A percentile compares a stretch with the other conserved stretches of the same genome.
These are phyloP conservation scores for Amylostereum chailletii DNA, from an alignment of 1,284 basidiomycete species.

Conservation along the genomic window DNA sequence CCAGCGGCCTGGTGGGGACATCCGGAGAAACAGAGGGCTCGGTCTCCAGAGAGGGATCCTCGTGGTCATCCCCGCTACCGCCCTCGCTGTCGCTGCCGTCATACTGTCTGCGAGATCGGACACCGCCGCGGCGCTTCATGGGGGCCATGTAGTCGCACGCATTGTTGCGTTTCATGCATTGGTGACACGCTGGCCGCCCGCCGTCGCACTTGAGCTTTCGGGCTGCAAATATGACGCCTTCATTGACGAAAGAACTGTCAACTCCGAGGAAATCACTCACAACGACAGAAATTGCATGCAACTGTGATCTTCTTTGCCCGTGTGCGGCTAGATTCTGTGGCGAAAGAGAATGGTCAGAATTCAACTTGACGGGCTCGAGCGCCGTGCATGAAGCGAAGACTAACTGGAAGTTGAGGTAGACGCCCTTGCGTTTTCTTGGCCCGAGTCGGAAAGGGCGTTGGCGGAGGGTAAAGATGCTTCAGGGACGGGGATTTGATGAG, in stretches of 20 bases:
- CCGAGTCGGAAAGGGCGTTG: slow-evolving; percentile 20
- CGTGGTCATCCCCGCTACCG: slow-evolving; percentile 26
- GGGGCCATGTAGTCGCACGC: slow-evolving; percentile 73
- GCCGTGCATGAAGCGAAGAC: slow-evolving; percentile 10
- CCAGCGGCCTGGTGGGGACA: slow-evolving; percentile 44
- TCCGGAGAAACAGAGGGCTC: slow-evolving; percentile 63
- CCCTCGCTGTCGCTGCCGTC: slow-evolving; percentile 56
- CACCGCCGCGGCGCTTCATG: slow-evolving; percentile 56
- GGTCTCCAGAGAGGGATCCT: slow-evolving; percentile 22
- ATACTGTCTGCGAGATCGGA: slow-evolving; percentile 38
- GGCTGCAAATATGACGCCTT: slow-evolving; percentile 32
- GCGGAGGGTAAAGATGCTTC: slow-evolving; percentile 4
- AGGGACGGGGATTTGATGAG: slow-evolving; percentile 10
- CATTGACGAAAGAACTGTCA: not conserved
- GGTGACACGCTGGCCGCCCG: slow-evolving; percentile 66
- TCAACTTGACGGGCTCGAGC: not conserved
- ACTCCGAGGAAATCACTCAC: slow-evolving; percentile 33
- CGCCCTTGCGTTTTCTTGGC: slow-evolving; percentile 19
- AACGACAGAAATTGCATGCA: slow-evolving; percentile 79
- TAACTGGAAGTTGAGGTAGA: slow-evolving; percentile 20
- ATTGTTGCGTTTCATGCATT: slow-evolving; percentile 68
- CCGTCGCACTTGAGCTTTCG: slow-evolving; percentile 81
- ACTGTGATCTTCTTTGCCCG: slow-evolving; percentile 76
- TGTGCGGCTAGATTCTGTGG: slow-evolving; percentile 37
- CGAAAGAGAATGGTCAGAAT: slow-evolving; percentile 14